phyloP scores from a whole-genome alignment of 306 rosid species.

The Trifolium pratense region DNA sequence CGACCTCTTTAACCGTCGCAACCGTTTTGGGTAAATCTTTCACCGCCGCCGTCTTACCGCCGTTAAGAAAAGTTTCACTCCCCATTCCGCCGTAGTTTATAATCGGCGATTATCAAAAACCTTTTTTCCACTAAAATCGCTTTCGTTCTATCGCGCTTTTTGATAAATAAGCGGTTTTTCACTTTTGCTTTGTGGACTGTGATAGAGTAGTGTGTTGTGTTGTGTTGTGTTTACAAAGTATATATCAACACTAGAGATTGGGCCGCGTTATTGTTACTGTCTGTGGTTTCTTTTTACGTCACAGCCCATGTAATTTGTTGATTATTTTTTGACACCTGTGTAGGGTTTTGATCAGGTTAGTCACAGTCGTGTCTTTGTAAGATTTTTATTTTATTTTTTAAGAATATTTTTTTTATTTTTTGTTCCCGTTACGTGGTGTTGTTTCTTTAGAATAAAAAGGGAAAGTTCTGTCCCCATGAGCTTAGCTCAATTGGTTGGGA shows the following conservation, averaged over 20 bases:
- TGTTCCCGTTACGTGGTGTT: too few relatives aligned
- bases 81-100: slow-evolving; percentile 29
- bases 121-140: slow-evolving; percentile 1
- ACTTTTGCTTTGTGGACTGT: slow-evolving; percentile 40
- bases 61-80: slow-evolving; percentile 20
- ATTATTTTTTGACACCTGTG: slow-evolving; percentile 1
- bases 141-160: slow-evolving; percentile 32
- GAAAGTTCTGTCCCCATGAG: too few relatives aligned
- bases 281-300: not conserved
- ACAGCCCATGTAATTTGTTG: not conserved
- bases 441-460: too few relatives aligned
- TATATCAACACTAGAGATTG: slow-evolving; percentile 27
- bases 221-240: not conserved
- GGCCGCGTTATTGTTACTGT: not conserved
- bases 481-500: too few relatives aligned
- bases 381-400: not conserved
- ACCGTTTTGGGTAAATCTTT: slow-evolving; percentile 18
- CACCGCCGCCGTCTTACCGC: slow-evolving; percentile 16
- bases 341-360: not conserved
- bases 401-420: too few relatives aligned
- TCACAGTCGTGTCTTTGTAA: not conserved
- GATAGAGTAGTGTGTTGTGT: slow-evolving; percentile 7
- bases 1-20: slow-evolving; percentile 47
- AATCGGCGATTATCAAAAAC: not conserved
- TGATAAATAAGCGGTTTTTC: slow-evolving; percentile 27